Evolutionary conservation across 2,329 filamentous ascomycete genomes (phyloP), one percentile per base, ranked within the genome.

Genomic region (Aphanocladium album): DNA sequence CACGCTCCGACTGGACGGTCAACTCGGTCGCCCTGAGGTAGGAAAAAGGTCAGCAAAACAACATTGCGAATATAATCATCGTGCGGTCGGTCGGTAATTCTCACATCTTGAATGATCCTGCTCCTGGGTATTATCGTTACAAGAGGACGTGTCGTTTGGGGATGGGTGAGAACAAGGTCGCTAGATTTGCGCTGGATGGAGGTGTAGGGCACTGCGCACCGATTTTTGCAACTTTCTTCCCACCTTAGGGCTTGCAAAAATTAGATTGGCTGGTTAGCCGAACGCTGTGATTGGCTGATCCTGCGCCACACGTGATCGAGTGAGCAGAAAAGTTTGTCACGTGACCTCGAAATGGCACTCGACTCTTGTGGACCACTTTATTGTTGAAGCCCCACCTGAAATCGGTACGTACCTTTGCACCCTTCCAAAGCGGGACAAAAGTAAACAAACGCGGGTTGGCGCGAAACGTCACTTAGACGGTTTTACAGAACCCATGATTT

Each of bases 1-100:
- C 95, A 85, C 95, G 93, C 89, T 99, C 95, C 80, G 91, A 96
- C 89, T 99, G 95, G 82, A 99, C 95, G 80, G 92, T 96, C 84
- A 97, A 87, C 86, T 96, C 92, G 87, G 92, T 96, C 79, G 92
- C 92, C 92, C 96, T 96, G 80, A 62, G 51, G 21, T 49, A 53
- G 50, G 45, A 50, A 54, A 52, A 51, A 46, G 54, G 55, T 58
- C 56, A 62, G 60, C 21, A 60, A 56, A 62, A 43, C 50, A 46
- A 49, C 25, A 55, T 60, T 37, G 50, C 57, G 33, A 30, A 21
- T 30, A 54, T 37, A 53, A 33, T 41, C 23, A 39, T 49, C 57
- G 57, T 60, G 16, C 30, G 50, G 21, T 55, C 56, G 45, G 45
- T 61, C 57, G 63, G 55, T 57, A 17, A 46, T 61, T 74, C 74